Evolutionary conservation across 805 yeast species (phyloP), one percentile per base, ranked within the genome.

Genomic region (Yamadazyma takamatsuzukensis): DNA sequence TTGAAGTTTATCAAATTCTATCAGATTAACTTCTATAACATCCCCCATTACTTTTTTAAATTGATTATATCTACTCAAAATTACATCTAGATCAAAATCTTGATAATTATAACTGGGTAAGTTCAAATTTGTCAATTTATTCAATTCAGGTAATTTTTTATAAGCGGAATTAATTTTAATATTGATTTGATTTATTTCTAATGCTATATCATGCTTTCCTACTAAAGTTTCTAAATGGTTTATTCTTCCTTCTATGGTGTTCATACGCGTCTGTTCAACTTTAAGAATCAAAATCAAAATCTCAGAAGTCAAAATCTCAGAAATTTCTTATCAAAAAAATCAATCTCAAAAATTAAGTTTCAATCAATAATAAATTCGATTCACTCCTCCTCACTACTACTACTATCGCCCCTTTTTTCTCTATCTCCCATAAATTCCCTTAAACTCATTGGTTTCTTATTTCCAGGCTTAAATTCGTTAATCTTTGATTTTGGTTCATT

Each of bases 381-480:
- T n/a, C n/a, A n/a, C n/a, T 49, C 54, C 31, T 59, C 69, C 33
- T 61, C 68, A 33, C 65, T 59, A 25, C 62, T 57, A 31, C 61
- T 57, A 25, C 60, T 53, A 33, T 49, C 56, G 25, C 53, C 59
- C 18, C 49, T 48, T 10, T 39, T 42, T n/a, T 40, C 46, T 9
- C 38, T 41, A 10, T 56, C 62, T 1, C 63, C 65, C 33, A 61
- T 50, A 18, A 60, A 48, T 25, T 60, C 66, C 25, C 67, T 52
- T 36, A 65, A 47, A 44, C 71, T 65, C 57, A 58, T 61, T 3
- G 71, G 71, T 37, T 50, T 60, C 15, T 30, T 21, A 25, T 21
- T 21, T 2, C 34, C 22, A n/a, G n/a, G n/a, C n/a, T n/a, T n/a
- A n/a, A n/a, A n/a, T n/a, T n/a, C n/a, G n/a, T n/a, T n/a, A n/a